phyloP scores from a whole-genome alignment of 2,329 filamentous ascomycete genomes.

The Metarhizium anisopliae region DNA sequence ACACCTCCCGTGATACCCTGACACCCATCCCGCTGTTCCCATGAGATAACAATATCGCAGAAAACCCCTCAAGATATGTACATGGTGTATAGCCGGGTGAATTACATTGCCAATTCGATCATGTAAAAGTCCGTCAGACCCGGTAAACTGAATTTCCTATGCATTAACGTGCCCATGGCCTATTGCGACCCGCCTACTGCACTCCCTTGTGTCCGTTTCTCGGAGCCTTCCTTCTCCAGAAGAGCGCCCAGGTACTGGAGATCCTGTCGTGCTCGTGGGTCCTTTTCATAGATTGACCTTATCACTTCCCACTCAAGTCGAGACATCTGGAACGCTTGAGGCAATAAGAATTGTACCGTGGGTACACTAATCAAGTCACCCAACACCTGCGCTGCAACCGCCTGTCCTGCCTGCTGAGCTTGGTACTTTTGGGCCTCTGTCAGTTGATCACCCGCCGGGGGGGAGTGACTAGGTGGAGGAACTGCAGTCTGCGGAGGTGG shows the following conservation, averaged over 20 bases:
- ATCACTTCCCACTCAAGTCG: slow-evolving; percentile 69
- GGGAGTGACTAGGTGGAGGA: slow-evolving; percentile 8
- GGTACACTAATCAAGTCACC: slow-evolving; percentile 53
- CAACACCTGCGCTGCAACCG: slow-evolving; percentile 53
- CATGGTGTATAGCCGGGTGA: not conserved
- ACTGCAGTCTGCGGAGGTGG: slow-evolving; percentile 3
- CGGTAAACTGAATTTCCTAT: not conserved
- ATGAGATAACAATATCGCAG: not conserved
- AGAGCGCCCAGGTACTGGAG: slow-evolving; percentile 46
- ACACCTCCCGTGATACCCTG: not conserved
- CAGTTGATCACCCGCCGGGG: slow-evolving; percentile 10
- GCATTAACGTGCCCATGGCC: not conserved
- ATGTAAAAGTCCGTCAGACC: not conserved
- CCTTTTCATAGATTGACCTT: slow-evolving; percentile 54
- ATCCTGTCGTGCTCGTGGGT: slow-evolving; percentile 57
- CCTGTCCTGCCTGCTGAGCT: slow-evolving; percentile 43
- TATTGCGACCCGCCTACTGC: slow-evolving; percentile 1
- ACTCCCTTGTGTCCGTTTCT: slow-evolving; percentile 10
- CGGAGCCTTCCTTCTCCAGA: slow-evolving; percentile 38
- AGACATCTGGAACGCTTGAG: slow-evolving; percentile 59
- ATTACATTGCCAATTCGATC: not conserved
- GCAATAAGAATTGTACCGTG: slow-evolving; percentile 60
- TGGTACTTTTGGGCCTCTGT: slow-evolving; percentile 27
- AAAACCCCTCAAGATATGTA: not conserved
- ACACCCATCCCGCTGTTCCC: not conserved